Conservation (phyloP, 1,284 basidiomycete species). For the Pyrrhoderma lamaoense region DNA sequence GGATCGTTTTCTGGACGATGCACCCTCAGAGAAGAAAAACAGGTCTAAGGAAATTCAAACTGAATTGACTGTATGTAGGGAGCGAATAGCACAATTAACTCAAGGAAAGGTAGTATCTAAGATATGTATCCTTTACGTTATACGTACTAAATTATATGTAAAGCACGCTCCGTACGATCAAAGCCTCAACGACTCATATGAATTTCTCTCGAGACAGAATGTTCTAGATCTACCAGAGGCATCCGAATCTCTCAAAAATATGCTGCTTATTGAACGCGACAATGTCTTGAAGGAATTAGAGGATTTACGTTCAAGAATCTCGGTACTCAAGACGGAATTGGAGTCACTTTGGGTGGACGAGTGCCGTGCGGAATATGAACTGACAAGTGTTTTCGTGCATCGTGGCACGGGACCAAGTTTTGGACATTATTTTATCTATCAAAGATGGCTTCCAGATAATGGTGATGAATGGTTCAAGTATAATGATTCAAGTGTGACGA, state of each 20-base stretch:
- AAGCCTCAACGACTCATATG: constrained; percentile 44
- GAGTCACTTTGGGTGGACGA: constrained; percentile 76
- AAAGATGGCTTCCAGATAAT: constrained; percentile 67
- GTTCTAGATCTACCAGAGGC: constrained; percentile 36
- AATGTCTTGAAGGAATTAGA: constrained; percentile 56
- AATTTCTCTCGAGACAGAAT: constrained; percentile 47
- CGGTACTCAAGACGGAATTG: constrained; percentile 58
- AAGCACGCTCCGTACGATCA: constrained; percentile 53
- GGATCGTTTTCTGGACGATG: constrained; percentile 85
- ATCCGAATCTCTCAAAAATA: constrained; percentile 45
- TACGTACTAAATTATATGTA: constrained; percentile 1
- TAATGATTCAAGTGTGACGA: constrained; percentile 79
- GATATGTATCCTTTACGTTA: not conserved
- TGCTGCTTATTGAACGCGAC: constrained; percentile 46
- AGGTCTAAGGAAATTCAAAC: constrained; percentile 63
- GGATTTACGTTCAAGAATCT: constrained; percentile 46
- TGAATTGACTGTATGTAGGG: constrained; percentile 54
- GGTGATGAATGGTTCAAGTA: constrained; percentile 92
- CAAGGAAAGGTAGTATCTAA: constrained; percentile 53
- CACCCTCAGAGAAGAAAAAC: constrained; percentile 62
- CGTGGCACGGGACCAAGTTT: constrained; percentile 78
- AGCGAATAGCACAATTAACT: constrained; percentile 59
- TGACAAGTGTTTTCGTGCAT: constrained; percentile 95
- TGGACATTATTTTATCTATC: constrained; percentile 89
- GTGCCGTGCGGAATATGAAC: constrained; percentile 70